Conservation (phyloP, 352 stramenopile species). For the Globisporangium megalacanthum region DNA sequence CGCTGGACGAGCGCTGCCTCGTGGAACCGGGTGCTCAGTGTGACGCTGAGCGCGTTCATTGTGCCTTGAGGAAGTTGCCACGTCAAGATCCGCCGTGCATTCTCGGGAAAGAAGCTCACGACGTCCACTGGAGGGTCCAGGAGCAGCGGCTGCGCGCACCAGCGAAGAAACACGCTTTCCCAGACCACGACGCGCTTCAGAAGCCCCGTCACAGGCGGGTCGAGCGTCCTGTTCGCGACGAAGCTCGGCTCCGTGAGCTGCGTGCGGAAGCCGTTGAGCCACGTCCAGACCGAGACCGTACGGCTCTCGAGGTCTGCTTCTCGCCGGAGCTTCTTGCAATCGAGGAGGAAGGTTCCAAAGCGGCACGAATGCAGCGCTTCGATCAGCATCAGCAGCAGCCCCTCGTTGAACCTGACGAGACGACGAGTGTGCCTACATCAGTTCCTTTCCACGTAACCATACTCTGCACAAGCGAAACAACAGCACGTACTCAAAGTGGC, state of each 20-base stretch:
- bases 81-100: constrained; percentile 41
- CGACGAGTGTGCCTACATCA: background rate
- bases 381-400: constrained; percentile 88
- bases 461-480: background rate
- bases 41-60: constrained; percentile 42
- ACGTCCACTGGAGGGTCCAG: constrained; percentile 26
- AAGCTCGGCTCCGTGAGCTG: constrained; percentile 59
- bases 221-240: constrained; percentile 40
- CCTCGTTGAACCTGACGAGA: constrained; percentile 90
- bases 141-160: constrained; percentile 57
- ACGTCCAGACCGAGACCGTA: constrained; percentile 77
- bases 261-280: constrained; percentile 67
- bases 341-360: constrained; percentile 97
- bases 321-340: constrained; percentile 87
- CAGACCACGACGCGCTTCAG: constrained; percentile 63
- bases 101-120: constrained; percentile 54
- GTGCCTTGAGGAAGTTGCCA: constrained; percentile 61
- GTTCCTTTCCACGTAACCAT: background rate
- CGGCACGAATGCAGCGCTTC: constrained; percentile 96
- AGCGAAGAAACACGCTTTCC: constrained; percentile 70
- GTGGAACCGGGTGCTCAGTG: constrained; percentile 32
- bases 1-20: constrained; percentile 39
- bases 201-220: constrained; percentile 49
- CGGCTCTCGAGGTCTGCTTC: constrained; percentile 51
- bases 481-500: constrained; percentile 90